Conservation (phyloP, 345 rosid genomes). For the Draba incana region DNA sequence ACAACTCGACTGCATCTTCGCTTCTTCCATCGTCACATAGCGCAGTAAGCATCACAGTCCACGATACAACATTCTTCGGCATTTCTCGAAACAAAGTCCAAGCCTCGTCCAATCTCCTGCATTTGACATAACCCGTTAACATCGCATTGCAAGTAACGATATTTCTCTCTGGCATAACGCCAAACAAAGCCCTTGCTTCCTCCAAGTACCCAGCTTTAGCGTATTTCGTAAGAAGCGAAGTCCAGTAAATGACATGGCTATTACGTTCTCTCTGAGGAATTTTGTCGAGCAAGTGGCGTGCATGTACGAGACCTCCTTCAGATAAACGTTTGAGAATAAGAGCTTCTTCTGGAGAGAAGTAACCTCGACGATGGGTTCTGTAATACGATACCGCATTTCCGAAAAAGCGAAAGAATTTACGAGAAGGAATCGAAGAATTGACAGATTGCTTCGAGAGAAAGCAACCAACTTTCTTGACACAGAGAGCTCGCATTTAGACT, state of each 20-base stretch:
- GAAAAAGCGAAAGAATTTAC: constrained; percentile 24
- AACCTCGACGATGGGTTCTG: constrained; percentile 25
- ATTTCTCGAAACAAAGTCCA: constrained; percentile 50
- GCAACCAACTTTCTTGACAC: constrained; percentile 27
- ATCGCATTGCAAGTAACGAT: constrained; percentile 65
- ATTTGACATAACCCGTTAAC: constrained; percentile 54
- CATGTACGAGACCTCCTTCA: constrained; percentile 42
- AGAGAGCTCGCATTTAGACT: constrained; percentile 44
- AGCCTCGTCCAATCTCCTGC: constrained; percentile 53
- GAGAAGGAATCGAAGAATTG: constrained; percentile 23
- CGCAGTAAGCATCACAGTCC: constrained; percentile 65
- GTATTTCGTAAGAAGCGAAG: constrained; percentile 56
- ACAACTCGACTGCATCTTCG: constrained; percentile 52
- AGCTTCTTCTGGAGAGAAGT: constrained; percentile 47
- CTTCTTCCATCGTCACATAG: constrained; percentile 50
- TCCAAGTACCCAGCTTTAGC: constrained; percentile 52
- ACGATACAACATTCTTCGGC: constrained; percentile 66
- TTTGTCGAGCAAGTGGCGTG: constrained; percentile 59
- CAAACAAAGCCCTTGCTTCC: constrained; percentile 58
- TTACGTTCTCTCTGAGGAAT: constrained; percentile 48
- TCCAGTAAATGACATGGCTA: constrained; percentile 51
- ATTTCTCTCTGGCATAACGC: constrained; percentile 56
- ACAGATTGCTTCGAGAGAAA: constrained; percentile 23
- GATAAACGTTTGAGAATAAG: constrained; percentile 45
- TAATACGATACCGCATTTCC: constrained; percentile 22